Percentiles rank a stretch among this genome's conserved stretches.
These are phyloP conservation scores for Tarenaya hassleriana DNA, from an alignment of 345 rosid species.

Conservation along the genomic window DNA sequence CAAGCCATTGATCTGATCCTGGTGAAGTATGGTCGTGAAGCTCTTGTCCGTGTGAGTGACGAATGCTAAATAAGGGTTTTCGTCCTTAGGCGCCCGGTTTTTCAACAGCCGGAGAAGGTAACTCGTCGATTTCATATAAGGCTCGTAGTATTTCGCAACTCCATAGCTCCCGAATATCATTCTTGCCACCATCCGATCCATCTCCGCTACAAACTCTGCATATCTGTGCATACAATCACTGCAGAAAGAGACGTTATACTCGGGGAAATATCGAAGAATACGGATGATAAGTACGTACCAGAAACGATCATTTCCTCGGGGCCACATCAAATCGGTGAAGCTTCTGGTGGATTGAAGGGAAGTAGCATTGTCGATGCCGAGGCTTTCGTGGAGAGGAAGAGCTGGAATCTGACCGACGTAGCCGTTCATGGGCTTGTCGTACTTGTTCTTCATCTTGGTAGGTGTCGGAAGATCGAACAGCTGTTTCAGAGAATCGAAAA, in stretches of 20 bases:
- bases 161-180: conserved; percentile 56
- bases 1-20: conserved; percentile 46
- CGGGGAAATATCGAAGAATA: too few relatives aligned
- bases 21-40: conserved; percentile 53
- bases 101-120: conserved; percentile 46
- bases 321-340: conserved; percentile 49
- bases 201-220: conserved; percentile 32
- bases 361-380: conserved; percentile 36
- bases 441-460: conserved; percentile 35
- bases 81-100: conserved; percentile 26
- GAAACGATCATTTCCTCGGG: conserved; percentile 35
- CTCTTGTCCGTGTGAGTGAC: conserved; percentile 53
- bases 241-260: conserved; percentile 15
- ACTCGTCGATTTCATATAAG: conserved; percentile 29
- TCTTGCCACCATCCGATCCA: conserved; percentile 42
- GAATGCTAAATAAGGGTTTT: conserved; percentile 29
- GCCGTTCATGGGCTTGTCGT: conserved; percentile 31
- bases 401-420: conserved; percentile 33
- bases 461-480: conserved; percentile 27
- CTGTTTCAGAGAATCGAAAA: conserved; percentile 23
- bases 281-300: conserved; percentile 23
- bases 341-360: conserved; percentile 27
- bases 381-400: conserved; percentile 41
- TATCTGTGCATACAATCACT: conserved; percentile 28
- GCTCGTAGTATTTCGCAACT: conserved; percentile 27